Percentiles rank a stretch among this genome's conserved stretches.
These are phyloP conservation scores for Leptographium wingfieldii DNA, from an alignment of 2,329 filamentous ascomycete species.

Conservation along the genomic window DNA sequence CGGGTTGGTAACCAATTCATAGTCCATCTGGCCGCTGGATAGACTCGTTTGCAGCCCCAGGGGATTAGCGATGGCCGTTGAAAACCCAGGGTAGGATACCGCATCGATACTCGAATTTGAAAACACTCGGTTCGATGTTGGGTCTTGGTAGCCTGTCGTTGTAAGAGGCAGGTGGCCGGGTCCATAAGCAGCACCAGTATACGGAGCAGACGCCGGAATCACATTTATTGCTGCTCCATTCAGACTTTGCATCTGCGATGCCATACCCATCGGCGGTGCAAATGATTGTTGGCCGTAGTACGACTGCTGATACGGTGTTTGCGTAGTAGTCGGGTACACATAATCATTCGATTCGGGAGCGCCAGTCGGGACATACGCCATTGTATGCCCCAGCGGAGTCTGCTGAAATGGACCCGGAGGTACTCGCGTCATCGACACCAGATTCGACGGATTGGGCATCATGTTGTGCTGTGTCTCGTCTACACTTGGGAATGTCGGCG, in stretches of 20 bases:
- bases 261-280: conserved; percentile 1
- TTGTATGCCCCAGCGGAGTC: conserved; percentile 6
- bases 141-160: conserved; percentile 7
- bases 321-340: conserved; percentile 10
- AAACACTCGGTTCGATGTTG: conserved; percentile 19
- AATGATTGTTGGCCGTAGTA: conserved; percentile 1
- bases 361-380: conserved; percentile 9
- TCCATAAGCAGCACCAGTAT: conserved; percentile 13
- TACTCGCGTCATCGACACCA: neutral
- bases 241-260: conserved; percentile 13
- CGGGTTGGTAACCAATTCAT: conserved; percentile 20
- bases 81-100: conserved; percentile 19
- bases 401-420: neutral
- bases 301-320: conserved; percentile 8
- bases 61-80: conserved; percentile 15
- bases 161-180: conserved; percentile 18
- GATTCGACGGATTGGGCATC: conserved; percentile 4
- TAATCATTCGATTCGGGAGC: conserved; percentile 9
- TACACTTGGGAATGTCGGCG: neutral
- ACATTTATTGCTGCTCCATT: conserved; percentile 9
- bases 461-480: conserved; percentile 1
- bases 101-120: conserved; percentile 21
- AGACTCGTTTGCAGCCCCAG: conserved; percentile 24
- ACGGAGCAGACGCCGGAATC: conserved; percentile 7
- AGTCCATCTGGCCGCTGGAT: conserved; percentile 16